Conservation (phyloP, 73 alveolate genomes). For the Tetrahymena borealis region DNA sequence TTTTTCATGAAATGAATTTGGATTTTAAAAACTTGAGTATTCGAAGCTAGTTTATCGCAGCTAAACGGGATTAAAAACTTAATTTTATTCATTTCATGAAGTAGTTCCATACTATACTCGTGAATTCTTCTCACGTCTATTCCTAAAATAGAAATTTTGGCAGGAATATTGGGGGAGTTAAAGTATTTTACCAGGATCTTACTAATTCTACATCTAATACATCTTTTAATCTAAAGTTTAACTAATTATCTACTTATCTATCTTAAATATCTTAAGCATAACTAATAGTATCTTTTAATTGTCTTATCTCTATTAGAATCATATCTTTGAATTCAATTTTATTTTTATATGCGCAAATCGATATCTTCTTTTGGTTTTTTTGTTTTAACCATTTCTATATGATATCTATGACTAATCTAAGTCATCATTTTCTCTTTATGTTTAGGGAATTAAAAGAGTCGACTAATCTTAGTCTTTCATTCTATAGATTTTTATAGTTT, state of each 20-base stretch:
- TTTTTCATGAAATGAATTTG: background rate
- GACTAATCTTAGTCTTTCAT: no score
- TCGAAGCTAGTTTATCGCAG: constrained; percentile 5
- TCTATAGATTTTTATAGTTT: no score
- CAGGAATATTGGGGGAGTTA: background rate
- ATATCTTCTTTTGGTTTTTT: no score
- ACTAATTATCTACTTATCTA: background rate
- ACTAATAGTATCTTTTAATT: background rate
- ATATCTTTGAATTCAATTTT: no score
- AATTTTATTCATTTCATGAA: background rate
- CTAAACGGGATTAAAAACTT: background rate
- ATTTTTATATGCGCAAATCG: no score
- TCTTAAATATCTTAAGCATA: background rate
- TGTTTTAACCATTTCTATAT: no score
- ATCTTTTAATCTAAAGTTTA: no score
- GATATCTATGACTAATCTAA: no score
- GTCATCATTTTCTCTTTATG: no score
- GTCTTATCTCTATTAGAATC: no score
- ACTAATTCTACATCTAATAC: no score
- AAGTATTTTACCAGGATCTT: background rate
- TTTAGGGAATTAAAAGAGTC: no score
- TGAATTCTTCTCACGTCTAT: constrained; percentile 2
- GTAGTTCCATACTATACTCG: background rate
- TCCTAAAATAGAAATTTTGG: background rate
- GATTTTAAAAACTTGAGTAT: background rate